Evolutionary conservation across 1,284 basidiomycete species (phyloP).

Genomic region (Coniophora puteana): DNA sequence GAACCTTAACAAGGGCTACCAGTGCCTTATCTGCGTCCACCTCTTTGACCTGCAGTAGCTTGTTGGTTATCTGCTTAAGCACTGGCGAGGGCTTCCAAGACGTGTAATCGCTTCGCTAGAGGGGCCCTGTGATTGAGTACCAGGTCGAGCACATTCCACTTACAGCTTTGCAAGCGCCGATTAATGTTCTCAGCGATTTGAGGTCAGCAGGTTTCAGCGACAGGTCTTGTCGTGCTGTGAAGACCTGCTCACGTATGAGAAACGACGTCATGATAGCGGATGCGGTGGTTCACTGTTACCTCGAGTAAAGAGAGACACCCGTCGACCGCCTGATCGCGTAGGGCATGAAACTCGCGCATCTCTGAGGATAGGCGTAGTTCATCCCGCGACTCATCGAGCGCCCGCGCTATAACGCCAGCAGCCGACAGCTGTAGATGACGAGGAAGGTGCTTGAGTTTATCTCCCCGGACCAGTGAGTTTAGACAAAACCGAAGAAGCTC

Average conservation of each 20-base stretch:
- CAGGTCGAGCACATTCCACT: conserved; percentile 18
- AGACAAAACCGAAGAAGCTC: conserved; percentile 52
- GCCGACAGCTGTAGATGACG: conserved; percentile 40
- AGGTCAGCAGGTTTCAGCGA: conserved; percentile 27
- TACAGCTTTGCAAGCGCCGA: conserved; percentile 41
- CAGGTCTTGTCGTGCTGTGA: conserved; percentile 19
- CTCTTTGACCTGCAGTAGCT: conserved; percentile 29
- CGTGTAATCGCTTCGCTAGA: conserved; percentile 40
- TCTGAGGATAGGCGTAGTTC: conserved; percentile 12
- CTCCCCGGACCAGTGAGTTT: conserved; percentile 41
- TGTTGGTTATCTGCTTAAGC: conserved; percentile 34
- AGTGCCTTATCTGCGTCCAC: conserved; percentile 32
- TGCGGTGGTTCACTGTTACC: too few species aligned
- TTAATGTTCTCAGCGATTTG: conserved; percentile 36
- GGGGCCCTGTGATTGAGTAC: conserved; percentile 14
- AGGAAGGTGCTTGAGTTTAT: conserved; percentile 41
- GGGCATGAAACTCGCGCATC: conserved; percentile 25
- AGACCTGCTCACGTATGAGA: not conserved
- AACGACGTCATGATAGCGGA: too few species aligned
- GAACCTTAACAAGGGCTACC: conserved; percentile 61
- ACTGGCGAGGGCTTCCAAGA: conserved; percentile 46
- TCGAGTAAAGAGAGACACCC: conserved; percentile 45
- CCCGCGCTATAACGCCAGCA: conserved; percentile 39
- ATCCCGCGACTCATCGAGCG: conserved; percentile 23
- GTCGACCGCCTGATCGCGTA: conserved; percentile 42